A percentile compares a stretch with the other conserved stretches of the same genome.
phyloP scores from a whole-genome alignment of 140 eudicot genomes.

The Cichorium intybus region DNA sequence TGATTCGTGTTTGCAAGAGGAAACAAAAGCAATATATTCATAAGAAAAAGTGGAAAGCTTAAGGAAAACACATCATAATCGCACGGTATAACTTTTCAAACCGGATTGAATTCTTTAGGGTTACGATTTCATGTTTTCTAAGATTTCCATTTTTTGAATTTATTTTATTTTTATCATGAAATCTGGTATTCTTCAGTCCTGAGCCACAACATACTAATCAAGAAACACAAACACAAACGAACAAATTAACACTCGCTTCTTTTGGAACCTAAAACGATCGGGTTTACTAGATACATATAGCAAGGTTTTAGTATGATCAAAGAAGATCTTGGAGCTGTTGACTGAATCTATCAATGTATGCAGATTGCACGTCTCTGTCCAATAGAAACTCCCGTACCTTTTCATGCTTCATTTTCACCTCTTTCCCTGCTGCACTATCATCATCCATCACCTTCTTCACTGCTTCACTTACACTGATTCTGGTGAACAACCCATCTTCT shows the following conservation, averaged over 20 bases:
- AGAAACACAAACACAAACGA: neutral
- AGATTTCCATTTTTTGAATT: neutral
- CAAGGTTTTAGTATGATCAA: neutral
- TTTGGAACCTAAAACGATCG: no score
- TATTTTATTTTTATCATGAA: no score
- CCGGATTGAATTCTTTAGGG: neutral
- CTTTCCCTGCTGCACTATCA: slow-evolving; percentile 15
- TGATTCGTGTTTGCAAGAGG: neutral
- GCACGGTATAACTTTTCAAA: no score
- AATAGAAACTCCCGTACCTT: slow-evolving; percentile 4
- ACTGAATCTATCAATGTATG: slow-evolving; percentile 24
- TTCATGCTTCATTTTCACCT: slow-evolving; percentile 19
- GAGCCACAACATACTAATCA: no score
- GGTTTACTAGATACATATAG: no score
- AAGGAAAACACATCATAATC: no score
- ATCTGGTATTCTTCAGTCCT: no score
- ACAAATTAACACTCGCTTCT: no score
- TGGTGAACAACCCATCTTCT: slow-evolving; percentile 29
- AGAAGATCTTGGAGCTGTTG: slow-evolving; percentile 21
- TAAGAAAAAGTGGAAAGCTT: no score
- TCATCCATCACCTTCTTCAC: slow-evolving; percentile 27
- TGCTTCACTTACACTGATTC: slow-evolving; percentile 18
- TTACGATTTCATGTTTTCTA: neutral
- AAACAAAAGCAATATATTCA: no score
- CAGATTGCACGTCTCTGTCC: slow-evolving; percentile 15